These are phyloP conservation scores for Tulasnella sp. DNA, from an alignment of 768 basidiomycete genomes.

Conservation along the genomic window DNA sequence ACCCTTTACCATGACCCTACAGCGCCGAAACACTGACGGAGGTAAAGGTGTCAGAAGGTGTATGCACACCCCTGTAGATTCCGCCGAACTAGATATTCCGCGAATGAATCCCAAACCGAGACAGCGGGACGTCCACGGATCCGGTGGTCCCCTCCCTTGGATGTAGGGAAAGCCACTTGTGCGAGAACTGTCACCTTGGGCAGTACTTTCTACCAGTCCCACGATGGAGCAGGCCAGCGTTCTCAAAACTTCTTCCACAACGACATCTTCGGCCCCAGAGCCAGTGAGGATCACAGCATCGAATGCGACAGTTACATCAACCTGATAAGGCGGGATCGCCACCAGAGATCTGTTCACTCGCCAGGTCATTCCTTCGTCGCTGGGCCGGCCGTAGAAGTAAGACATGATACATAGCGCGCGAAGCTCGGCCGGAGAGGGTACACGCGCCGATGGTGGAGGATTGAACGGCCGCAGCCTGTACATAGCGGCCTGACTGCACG, in stretches of 20 bases:
- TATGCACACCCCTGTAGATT: constrained; percentile 26
- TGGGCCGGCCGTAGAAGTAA: constrained; percentile 51
- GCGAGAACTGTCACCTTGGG: background rate
- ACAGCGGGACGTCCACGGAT: constrained; percentile 49
- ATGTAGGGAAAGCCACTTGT: constrained; percentile 39
- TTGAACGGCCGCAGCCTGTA: too few relatives aligned
- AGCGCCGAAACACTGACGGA: constrained; percentile 31
- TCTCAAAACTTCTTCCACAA: constrained; percentile 48
- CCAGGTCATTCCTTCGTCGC: constrained; percentile 44
- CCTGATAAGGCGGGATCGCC: constrained; percentile 56
- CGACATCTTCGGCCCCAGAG: constrained; percentile 67
- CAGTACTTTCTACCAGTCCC: constrained; percentile 48
- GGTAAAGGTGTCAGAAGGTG: constrained; percentile 78
- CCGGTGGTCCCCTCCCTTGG: constrained; percentile 42
- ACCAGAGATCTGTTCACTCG: constrained; percentile 54
- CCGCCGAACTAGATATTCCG: constrained; percentile 29
- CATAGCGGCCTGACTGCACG: too few relatives aligned
- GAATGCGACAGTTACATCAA: constrained; percentile 45
- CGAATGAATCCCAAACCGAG: constrained; percentile 71
- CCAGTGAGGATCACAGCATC: constrained; percentile 57
- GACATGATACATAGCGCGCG: constrained; percentile 59
- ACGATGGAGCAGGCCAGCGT: constrained; percentile 76
- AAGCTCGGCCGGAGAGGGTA: too few relatives aligned
- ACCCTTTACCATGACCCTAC: constrained; percentile 56
- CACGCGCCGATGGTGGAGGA: too few relatives aligned